These are phyloP conservation scores for Diutina scorzettiae DNA, from an alignment of 1,139 yeast genomes.

Conservation along the genomic window DNA sequence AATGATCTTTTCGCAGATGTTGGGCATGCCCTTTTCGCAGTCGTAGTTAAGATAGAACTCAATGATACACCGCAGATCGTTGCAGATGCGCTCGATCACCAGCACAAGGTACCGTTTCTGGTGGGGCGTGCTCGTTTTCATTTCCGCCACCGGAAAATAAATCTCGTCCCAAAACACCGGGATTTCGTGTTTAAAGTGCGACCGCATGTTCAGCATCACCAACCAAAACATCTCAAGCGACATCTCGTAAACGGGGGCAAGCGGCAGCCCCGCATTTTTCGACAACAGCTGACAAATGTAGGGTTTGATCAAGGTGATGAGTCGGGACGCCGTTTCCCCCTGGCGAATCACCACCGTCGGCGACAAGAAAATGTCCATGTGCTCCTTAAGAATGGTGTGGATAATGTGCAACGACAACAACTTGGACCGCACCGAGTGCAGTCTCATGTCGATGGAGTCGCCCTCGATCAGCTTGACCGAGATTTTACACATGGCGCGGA, in stretches of 20 bases:
- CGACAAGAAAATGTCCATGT: conserved; percentile 71
- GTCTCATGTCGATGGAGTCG: conserved; percentile 69
- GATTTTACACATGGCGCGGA: conserved; percentile 88
- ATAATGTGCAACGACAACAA: conserved; percentile 78
- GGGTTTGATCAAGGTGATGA: conserved; percentile 75
- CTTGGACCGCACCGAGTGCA: conserved; percentile 88
- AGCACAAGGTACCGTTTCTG: conserved; percentile 82
- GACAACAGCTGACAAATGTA: conserved; percentile 75
- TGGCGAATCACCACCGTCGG: conserved; percentile 47
- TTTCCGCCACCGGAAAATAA: conserved; percentile 86
- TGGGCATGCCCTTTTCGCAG: conserved; percentile 77
- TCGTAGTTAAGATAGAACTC: conserved; percentile 93
- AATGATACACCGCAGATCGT: conserved; percentile 81
- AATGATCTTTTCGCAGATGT: conserved; percentile 71
- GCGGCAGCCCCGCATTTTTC: conserved; percentile 84
- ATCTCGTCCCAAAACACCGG: conserved; percentile 91
- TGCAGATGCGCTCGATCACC: conserved; percentile 67
- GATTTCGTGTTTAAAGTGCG: conserved; percentile 82
- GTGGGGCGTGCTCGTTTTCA: conserved; percentile 83
- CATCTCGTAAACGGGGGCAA: conserved; percentile 86
- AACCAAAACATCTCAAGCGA: conserved; percentile 92
- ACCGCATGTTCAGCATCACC: conserved; percentile 67
- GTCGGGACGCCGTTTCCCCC: conserved; percentile 46
- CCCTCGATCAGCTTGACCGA: conserved; percentile 71
- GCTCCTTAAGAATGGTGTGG: conserved; percentile 75